Conservation (phyloP, 176 grass and related monocot species). For the Bolboschoenus planiculmis region DNA sequence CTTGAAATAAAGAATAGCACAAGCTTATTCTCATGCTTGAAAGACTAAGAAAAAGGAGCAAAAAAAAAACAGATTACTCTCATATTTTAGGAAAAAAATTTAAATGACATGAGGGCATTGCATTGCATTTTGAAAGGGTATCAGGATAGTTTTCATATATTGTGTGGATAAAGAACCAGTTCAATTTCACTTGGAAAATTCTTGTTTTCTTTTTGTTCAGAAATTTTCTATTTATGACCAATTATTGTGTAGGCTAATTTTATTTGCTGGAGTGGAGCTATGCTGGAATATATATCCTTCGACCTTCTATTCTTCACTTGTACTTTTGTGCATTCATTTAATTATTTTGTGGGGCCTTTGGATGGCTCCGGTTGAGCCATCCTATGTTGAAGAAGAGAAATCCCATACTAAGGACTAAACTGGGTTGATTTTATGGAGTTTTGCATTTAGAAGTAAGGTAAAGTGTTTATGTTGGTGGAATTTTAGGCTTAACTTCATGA, state of each 20-base stretch:
- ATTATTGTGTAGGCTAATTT: constrained; percentile 46
- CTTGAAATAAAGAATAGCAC: not conserved
- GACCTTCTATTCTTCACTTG: constrained; percentile 65
- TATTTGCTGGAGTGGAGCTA: constrained; percentile 61
- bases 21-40: not conserved
- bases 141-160: not conserved
- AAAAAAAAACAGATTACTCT: not conserved
- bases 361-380: constrained; percentile 44
- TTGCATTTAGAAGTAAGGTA: not conserved
- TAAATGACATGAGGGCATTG: not conserved
- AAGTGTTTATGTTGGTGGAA: not conserved
- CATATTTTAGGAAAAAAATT: not conserved
- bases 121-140: not conserved
- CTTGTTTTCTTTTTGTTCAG: not conserved
- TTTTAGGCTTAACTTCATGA: not conserved
- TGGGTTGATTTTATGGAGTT: not conserved
- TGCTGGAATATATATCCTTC: constrained; percentile 98
- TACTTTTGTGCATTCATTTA: constrained; percentile 57
- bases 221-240: not conserved
- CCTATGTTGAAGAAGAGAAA: constrained; percentile 34
- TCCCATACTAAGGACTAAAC: constrained; percentile 22
- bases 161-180: not conserved
- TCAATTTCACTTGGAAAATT: not conserved
- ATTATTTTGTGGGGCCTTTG: constrained; percentile 65
- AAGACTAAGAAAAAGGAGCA: not conserved